Evolutionary conservation across 352 stramenopile genomes (phyloP).

Genomic region (Globisporangium parvum): DNA sequence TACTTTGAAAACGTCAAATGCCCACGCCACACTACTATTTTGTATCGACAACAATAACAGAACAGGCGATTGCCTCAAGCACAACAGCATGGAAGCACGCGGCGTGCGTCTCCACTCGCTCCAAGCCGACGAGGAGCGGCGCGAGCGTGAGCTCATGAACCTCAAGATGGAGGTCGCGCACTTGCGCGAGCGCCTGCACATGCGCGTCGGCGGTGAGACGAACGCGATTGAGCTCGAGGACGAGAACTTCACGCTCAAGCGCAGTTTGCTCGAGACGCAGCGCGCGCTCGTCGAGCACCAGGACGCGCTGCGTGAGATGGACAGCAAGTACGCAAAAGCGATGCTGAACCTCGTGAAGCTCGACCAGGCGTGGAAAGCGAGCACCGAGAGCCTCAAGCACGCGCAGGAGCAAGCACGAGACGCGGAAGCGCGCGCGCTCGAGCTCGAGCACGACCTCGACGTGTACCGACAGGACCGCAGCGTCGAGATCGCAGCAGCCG

Average conservation of each 20-base stretch:
- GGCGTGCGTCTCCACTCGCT: constrained; percentile 37
- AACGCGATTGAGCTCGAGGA: constrained; percentile 72
- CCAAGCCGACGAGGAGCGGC: constrained; percentile 39
- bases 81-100: background rate
- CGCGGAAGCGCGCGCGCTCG: constrained; percentile 1
- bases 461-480: background rate
- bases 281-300: constrained; percentile 31
- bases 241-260: constrained; percentile 67
- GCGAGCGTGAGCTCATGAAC: constrained; percentile 73
- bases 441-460: constrained; percentile 10
- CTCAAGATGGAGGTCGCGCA: constrained; percentile 83
- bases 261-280: constrained; percentile 47
- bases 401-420: constrained; percentile 12
- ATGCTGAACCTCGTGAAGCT: constrained; percentile 63
- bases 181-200: constrained; percentile 52
- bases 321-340: constrained; percentile 62
- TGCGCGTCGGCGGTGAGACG: constrained; percentile 69
- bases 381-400: constrained; percentile 22
- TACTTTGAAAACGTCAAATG: no score
- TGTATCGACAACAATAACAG: no score
- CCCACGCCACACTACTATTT: no score
- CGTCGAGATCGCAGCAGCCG: background rate
- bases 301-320: constrained; percentile 33
- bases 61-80: no score
- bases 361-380: constrained; percentile 68